Conservation (phyloP, 106 monocot genomes). For the Agapanthus africanus region DNA sequence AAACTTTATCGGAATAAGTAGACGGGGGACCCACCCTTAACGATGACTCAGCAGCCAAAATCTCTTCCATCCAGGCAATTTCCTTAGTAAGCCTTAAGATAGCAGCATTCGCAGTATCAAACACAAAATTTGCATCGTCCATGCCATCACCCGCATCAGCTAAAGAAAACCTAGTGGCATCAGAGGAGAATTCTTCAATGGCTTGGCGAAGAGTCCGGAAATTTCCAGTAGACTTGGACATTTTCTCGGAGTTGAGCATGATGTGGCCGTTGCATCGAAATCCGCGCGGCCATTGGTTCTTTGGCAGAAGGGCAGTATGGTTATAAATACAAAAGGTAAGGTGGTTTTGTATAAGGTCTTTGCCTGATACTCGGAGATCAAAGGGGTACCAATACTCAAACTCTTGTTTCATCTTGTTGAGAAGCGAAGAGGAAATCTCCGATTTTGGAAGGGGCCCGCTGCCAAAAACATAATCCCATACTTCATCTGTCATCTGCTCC, state of each 20-base stretch:
- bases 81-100: constrained; percentile 83
- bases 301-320: constrained; percentile 64
- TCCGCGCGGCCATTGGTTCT: constrained; percentile 72
- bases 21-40: constrained; percentile 42
- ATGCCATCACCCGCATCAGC: constrained; percentile 87
- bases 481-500: constrained; percentile 75
- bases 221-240: constrained; percentile 94
- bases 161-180: constrained; percentile 82
- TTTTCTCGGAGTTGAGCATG: constrained; percentile 96
- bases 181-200: constrained; percentile 72
- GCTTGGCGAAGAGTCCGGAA: constrained; percentile 76
- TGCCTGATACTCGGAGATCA: constrained; percentile 84
- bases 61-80: constrained; percentile 82
- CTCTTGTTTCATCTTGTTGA: constrained; percentile 72
- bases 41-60: constrained; percentile 50
- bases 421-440: constrained; percentile 40
- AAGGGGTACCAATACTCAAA: constrained; percentile 98
- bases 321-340: constrained; percentile 88
- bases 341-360: constrained; percentile 88
- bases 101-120: constrained; percentile 88
- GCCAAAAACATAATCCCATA: constrained; percentile 78
- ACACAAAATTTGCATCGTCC: constrained; percentile 92
- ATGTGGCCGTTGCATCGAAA: constrained; percentile 95
- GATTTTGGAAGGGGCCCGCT: constrained; percentile 38
- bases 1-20: constrained; percentile 73